These are phyloP conservation scores for Cicer pinnatifidum DNA, from an alignment of 306 rosid genomes.

Conservation along the genomic window DNA sequence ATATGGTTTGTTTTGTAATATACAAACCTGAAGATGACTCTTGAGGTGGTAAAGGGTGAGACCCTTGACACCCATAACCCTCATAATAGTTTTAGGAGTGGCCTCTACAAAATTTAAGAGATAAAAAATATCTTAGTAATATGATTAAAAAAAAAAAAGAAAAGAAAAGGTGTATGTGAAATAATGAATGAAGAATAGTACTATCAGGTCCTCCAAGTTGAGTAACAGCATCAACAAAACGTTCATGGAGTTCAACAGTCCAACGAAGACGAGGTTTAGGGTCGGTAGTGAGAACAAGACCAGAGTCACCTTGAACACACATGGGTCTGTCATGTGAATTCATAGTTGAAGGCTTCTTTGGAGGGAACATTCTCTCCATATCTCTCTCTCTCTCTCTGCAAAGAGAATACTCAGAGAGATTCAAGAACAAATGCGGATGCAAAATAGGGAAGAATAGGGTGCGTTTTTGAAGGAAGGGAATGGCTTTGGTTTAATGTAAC, in stretches of 20 bases:
- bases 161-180: background rate
- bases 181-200: conserved; percentile 38
- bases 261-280: conserved; percentile 98
- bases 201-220: conserved; percentile 99
- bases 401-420: conserved; percentile 67
- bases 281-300: conserved; percentile 98
- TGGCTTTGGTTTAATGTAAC: conserved; percentile 53
- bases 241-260: conserved; percentile 98
- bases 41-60: conserved; percentile 99
- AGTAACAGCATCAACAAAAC: conserved; percentile 97
- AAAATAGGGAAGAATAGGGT: conserved; percentile 88
- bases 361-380: conserved; percentile 90
- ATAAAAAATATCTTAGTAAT: background rate
- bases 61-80: conserved; percentile 99
- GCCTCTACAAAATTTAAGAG: conserved; percentile 67
- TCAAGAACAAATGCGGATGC: conserved; percentile 99
- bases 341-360: conserved; percentile 96
- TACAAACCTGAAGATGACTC: conserved; percentile 97
- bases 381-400: conserved; percentile 53
- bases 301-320: conserved; percentile 98
- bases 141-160: background rate
- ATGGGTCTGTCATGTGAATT: conserved; percentile 96
- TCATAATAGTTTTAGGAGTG: conserved; percentile 97
- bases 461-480: conserved; percentile 74
- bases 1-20: conserved; percentile 32